phyloP scores from a whole-genome alignment of 805 yeast species.

The Sungouiella blattae region DNA sequence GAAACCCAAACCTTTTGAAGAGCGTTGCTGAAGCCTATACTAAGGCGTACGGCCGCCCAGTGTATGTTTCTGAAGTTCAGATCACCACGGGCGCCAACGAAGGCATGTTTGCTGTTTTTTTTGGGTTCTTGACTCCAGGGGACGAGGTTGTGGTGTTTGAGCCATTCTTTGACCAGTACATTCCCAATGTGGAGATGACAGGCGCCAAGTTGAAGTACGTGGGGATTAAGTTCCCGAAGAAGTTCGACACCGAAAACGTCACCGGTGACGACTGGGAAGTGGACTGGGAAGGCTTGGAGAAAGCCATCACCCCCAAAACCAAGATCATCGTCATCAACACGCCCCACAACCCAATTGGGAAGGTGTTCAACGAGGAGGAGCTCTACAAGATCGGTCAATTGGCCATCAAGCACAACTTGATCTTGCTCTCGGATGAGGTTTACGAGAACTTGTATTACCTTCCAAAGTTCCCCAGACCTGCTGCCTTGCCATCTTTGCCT shows the following conservation, averaged over 20 bases:
- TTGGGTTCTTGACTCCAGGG: conserved; percentile 80
- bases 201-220: conserved; percentile 92
- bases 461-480: conserved; percentile 72
- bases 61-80: conserved; percentile 61
- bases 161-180: conserved; percentile 96
- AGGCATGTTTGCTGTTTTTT: conserved; percentile 81
- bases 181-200: conserved; percentile 87
- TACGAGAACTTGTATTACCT: conserved; percentile 84
- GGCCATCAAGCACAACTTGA: conserved; percentile 80
- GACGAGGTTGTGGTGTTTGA: conserved; percentile 96
- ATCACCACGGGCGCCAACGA: conserved; percentile 97
- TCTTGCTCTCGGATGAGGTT: conserved; percentile 89
- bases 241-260: conserved; percentile 58
- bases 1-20: conserved; percentile 71
- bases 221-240: conserved; percentile 78
- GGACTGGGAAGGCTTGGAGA: conserved; percentile 72
- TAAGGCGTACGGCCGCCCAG: conserved; percentile 55
- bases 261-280: conserved; percentile 85
- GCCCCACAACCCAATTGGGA: conserved; percentile 97
- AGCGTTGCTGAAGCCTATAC: conserved; percentile 72
- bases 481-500: conserved; percentile 61
- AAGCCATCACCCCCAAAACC: conserved; percentile 69
- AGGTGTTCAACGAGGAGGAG: conserved; percentile 76
- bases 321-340: conserved; percentile 85
- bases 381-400: conserved; percentile 70